Percentiles rank a stretch among this genome's conserved stretches.
Conservation (phyloP, 805 yeast genomes). For the Blastobotrys muscicola region DNA sequence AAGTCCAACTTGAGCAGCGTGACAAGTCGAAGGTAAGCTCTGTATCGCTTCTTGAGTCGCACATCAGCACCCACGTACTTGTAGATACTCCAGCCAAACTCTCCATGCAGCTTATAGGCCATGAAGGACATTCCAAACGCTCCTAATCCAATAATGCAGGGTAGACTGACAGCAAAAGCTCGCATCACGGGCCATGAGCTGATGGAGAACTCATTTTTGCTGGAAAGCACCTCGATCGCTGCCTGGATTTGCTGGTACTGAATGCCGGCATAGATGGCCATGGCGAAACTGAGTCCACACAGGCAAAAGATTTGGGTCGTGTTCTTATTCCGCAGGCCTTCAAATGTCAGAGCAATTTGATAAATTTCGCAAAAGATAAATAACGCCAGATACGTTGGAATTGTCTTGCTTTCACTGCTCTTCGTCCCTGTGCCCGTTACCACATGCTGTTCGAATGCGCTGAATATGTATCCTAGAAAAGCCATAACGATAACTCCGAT, state of each 20-base stretch:
- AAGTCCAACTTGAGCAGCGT: constrained; percentile 33
- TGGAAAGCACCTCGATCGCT: constrained; percentile 19
- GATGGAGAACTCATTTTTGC: not conserved
- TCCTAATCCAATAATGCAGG: constrained; percentile 32
- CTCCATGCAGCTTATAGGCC: constrained; percentile 29
- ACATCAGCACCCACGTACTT: constrained; percentile 41
- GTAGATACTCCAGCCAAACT: constrained; percentile 40
- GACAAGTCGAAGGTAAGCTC: constrained; percentile 27
- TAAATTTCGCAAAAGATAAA: constrained; percentile 39
- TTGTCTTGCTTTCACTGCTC: constrained; percentile 20
- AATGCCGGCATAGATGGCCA: constrained; percentile 39
- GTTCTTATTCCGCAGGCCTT: constrained; percentile 34
- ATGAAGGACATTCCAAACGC: constrained; percentile 27
- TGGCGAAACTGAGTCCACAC: constrained; percentile 33
- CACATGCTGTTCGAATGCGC: constrained; percentile 20
- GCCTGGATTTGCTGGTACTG: constrained; percentile 34
- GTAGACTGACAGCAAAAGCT: constrained; percentile 36
- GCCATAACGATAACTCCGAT: constrained; percentile 19
- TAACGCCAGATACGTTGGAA: constrained; percentile 37
- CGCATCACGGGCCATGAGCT: constrained; percentile 15
- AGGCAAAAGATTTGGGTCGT: constrained; percentile 30
- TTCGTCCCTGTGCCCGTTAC: constrained; percentile 6
- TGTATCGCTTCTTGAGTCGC: constrained; percentile 31
- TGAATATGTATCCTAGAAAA: constrained; percentile 25
- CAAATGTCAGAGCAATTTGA: constrained; percentile 31